Percentiles rank a stretch among this genome's conserved stretches.
These are phyloP conservation scores for Gracilariopsis chorda DNA, from an alignment of 23 red algal genomes.

Conservation along the genomic window DNA sequence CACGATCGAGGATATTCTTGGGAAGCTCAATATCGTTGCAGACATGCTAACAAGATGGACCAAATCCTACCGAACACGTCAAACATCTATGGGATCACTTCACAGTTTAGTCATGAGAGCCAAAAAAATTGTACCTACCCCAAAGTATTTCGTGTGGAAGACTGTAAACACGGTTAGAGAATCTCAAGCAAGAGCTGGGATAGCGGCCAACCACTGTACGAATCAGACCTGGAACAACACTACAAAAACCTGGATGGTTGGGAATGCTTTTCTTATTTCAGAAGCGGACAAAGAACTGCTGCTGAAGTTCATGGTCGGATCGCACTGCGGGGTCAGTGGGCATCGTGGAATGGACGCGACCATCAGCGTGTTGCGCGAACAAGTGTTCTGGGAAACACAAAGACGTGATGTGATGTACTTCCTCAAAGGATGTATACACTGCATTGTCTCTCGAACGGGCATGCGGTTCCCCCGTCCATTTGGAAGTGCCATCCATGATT, in stretches of 20 bases:
- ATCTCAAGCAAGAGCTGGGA: background rate
- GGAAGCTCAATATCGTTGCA: background rate
- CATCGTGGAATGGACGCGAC: background rate
- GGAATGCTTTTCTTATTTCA: background rate
- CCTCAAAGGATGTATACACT: background rate
- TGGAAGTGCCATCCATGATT: background rate
- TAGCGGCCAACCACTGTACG: background rate
- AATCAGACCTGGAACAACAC: background rate
- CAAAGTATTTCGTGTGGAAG: background rate
- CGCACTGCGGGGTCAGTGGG: background rate
- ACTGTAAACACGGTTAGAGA: background rate
- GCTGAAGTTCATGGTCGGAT: background rate
- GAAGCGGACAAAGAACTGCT: background rate
- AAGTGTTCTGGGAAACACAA: background rate
- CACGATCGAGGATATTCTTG: background rate
- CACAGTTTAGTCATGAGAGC: background rate
- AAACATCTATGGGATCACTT: background rate
- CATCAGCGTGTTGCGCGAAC: background rate
- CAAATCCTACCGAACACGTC: background rate
- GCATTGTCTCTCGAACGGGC: background rate
- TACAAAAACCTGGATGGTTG: background rate
- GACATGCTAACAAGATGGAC: constrained; percentile 15
- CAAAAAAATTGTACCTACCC: background rate
- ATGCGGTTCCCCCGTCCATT: background rate
- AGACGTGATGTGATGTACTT: background rate